Evolutionary conservation across 1,139 yeast species (phyloP).

Genomic region (Pichia sorboxylosa): DNA sequence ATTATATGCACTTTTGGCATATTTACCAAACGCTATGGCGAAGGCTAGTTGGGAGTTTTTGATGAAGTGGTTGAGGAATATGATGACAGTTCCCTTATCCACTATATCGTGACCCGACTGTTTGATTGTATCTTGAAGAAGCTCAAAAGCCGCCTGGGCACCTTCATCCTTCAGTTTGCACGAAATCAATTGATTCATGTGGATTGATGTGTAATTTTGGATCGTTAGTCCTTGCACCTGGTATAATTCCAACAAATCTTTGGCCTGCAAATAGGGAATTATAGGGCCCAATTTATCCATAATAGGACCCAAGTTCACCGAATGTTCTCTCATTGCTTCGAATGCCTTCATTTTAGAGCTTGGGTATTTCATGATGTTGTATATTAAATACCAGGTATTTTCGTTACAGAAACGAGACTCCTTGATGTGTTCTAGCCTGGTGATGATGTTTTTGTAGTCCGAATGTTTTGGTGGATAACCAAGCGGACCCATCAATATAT

Average conservation of each 20-base stretch:
- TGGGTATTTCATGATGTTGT: slow-evolving; percentile 11
- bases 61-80: slow-evolving; percentile 15
- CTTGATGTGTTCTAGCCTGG: slow-evolving; percentile 10
- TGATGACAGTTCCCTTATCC: slow-evolving; percentile 12
- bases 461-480: slow-evolving; percentile 9
- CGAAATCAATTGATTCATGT: slow-evolving; percentile 15
- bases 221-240: slow-evolving; percentile 6
- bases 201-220: slow-evolving; percentile 3
- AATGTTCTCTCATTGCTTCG: slow-evolving; percentile 15
- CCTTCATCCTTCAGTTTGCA: slow-evolving; percentile 11
- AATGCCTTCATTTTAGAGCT: slow-evolving; percentile 14
- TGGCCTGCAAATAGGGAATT: slow-evolving; percentile 6
- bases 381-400: slow-evolving; percentile 20
- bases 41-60: slow-evolving; percentile 13
- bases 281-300: slow-evolving; percentile 10
- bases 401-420: slow-evolving; percentile 6
- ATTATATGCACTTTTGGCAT: slow-evolving; percentile 6
- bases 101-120: neutral
- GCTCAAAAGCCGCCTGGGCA: slow-evolving; percentile 13
- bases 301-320: slow-evolving; percentile 15
- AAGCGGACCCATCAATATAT: slow-evolving; percentile 14
- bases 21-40: slow-evolving; percentile 17
- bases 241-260: slow-evolving; percentile 11
- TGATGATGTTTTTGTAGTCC: slow-evolving; percentile 12
- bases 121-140: slow-evolving; percentile 2